Evolutionary conservation across 371 early-diverging fungal genomes (phyloP), one percentile per base, ranked within the genome.

Genomic region (Gilbertella persicaria): DNA sequence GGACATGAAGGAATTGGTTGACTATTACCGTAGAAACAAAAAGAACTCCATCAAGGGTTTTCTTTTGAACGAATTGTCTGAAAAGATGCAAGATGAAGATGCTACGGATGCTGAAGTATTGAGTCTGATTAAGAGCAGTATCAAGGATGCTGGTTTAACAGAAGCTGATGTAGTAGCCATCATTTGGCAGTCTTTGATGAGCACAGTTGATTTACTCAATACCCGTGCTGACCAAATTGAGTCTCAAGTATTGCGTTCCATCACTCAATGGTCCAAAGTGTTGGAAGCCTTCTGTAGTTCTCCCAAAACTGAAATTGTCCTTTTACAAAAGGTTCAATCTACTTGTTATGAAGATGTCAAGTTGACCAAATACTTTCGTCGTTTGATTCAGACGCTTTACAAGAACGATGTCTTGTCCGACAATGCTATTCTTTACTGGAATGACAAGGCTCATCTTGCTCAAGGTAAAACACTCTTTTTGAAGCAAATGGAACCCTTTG

Each of bases 361-460:
- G 43, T 82, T 95, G 57, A 86, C 86, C 53, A 93, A 91, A 80
- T 83, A 80, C 56, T 96, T 90, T 82, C 86, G 89, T 47, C 83
- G 82, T 55, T 88, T 94, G 45, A 83, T 92, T 42, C 82, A 87
- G 53, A 73, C 81, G 41, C 74, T 96, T 58, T 95, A 96, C 85
- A 86, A 92, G 73, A 78, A 88, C 59, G 96, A 95, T 57, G 93
- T 90, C 19, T 67, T 96, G 39, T 91, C 93, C 5, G 94, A 93
- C 61, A 85, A 83, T 55, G 95, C 94, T 39, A 90, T 96, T 58
- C 67, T 95, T 37, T 96, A 93, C 73, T 96, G 96, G 96, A 83
- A 79, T 14, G 88, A 91, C 57, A 96, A 93, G 80, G 96, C 94
- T 14, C 89, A 90, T 51, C 87, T 86, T 56, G 64, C 88, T 25